Evolutionary conservation across 805 yeast species (phyloP), one percentile per base, ranked within the genome.

Genomic region (Wickerhamomyces tratensis): DNA sequence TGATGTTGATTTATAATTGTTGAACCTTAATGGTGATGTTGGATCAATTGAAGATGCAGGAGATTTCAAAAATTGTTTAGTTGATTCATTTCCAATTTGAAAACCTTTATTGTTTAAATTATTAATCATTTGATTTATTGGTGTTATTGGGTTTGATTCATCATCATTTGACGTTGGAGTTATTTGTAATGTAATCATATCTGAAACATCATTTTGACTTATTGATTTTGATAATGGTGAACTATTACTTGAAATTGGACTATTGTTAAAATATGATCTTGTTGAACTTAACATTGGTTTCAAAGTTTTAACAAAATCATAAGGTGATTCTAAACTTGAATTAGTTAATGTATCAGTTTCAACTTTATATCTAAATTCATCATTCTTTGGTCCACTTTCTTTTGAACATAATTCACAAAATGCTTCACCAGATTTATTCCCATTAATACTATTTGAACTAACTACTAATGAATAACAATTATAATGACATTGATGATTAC

Each of bases 401-500:
- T 46, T 41, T 7, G 43, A 38, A 46, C 69, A 65, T 2, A 54
- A 13, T 31, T 31, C n/a, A 31, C 34, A 31, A 6, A 11, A 12
- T 11, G 34, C 34, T 11, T 13, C 34, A 31, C n/a, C n/a, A 11
- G 33, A 47, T 27, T 39, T 53, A 41, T 46, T 4, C 20, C 20
- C 20, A 20, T 20, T 20, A 20, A 20, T 20, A 20, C 20, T 20
- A 20, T 20, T 20, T 20, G 20, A 20, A 20, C 20, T 52, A 48
- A 62, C 46, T 35, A 64, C 41, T 7, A 65, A 56, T 5, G 59
- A 45, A 31, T 61, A 67, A 46, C 79, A 74, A 41, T 67, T 61
- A 41, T 61, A 59, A 50, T 74, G 79, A 29, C 68, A 56, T 35
- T 59, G 58, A 49, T 73, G 77, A 7, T 62, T 56, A 52, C 77